Evolutionary conservation across 225 moss, liverwort and hornwort species (phyloP), one percentile per base, ranked within the genome.

Genomic region (Pseudisothecium myosuroides): DNA sequence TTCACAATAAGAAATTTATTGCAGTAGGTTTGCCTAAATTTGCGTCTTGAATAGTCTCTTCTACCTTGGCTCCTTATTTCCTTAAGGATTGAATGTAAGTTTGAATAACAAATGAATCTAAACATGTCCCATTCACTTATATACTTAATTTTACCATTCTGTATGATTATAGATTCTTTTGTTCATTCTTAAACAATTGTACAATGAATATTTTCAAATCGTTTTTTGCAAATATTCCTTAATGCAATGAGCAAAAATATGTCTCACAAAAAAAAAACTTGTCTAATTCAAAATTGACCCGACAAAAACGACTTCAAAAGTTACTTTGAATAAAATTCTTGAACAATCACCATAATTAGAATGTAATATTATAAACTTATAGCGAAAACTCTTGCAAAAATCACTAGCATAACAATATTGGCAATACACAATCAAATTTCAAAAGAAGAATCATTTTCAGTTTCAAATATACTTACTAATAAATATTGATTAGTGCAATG

Each of bases 1-100:
- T 29, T 45, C 1, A 28, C 2, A 73, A 11, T 29, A 73, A 47
- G 11, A 18, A 28, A 17, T 47, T 18, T 18, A 6, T 47, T 74
- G 1, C 18, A 74, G 19, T 41, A 11, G 7, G 1, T 74, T 47
- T 31, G 18, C 19, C 11, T 74, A 47, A 47, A 27, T 2, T 47
- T 47, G 3, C 47, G 4, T 17, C 3, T 47, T 29, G 4, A 47
- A 10, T 45, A 73, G 14, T n/a, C 6, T 45, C 17, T 72, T 67
- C 66, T 19, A 37, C 6, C 1, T 72, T 45, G 27, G 15, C 27
- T 41, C 26, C 1, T 28, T 28, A 28, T 17, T 45, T 45, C 3
- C 15, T 39, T 8, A n/a, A 67, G 3, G 41, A 71, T 15, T 1
- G 4, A 71, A 1, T 0, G 0, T 41, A 71, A 41, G 1, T 41